Percentiles rank a stretch among this genome's conserved stretches.
Conservation (phyloP, 176 grass and related monocot genomes). For the Hyparrhenia diplandra region DNA sequence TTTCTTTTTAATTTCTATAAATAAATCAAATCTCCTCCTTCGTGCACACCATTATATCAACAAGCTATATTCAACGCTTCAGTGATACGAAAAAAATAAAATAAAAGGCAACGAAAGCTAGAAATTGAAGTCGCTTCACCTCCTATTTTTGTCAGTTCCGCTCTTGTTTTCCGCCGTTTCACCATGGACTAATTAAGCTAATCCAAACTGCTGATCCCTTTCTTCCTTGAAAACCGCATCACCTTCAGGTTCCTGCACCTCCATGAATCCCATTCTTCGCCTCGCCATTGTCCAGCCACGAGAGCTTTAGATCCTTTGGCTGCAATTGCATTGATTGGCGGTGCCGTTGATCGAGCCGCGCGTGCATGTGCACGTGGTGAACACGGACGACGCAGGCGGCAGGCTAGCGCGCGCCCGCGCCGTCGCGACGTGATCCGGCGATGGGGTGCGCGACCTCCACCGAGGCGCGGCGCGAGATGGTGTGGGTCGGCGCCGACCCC, state of each 20-base stretch:
- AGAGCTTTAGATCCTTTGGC: slow-evolving; percentile 5
- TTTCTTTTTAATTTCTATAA: not conserved
- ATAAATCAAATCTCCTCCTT: not conserved
- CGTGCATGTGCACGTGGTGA: not conserved
- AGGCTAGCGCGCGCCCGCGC: not conserved
- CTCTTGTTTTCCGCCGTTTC: slow-evolving; percentile 26
- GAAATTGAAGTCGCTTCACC: not conserved
- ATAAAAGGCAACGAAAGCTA: not conserved
- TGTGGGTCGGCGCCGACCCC: slow-evolving; percentile 1
- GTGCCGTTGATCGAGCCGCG: not conserved
- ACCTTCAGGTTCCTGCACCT: slow-evolving; percentile 10
- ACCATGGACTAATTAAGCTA: slow-evolving; percentile 37
- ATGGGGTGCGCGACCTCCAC: slow-evolving; percentile 57
- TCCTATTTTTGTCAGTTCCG: slow-evolving; percentile 19
- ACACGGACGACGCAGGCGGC: not conserved
- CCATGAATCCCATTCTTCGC: not conserved
- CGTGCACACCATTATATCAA: slow-evolving; percentile 19
- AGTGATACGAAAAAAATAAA: not conserved
- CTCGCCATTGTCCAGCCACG: not conserved
- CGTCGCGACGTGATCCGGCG: not conserved
- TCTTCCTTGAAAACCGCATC: slow-evolving; percentile 36
- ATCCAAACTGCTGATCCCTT: slow-evolving; percentile 4
- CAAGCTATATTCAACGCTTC: not conserved
- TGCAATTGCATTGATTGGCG: not conserved
- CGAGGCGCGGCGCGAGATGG: slow-evolving; percentile 37